phyloP scores from a whole-genome alignment of 345 rosid genomes.

The Bruguiera gymnorhiza region DNA sequence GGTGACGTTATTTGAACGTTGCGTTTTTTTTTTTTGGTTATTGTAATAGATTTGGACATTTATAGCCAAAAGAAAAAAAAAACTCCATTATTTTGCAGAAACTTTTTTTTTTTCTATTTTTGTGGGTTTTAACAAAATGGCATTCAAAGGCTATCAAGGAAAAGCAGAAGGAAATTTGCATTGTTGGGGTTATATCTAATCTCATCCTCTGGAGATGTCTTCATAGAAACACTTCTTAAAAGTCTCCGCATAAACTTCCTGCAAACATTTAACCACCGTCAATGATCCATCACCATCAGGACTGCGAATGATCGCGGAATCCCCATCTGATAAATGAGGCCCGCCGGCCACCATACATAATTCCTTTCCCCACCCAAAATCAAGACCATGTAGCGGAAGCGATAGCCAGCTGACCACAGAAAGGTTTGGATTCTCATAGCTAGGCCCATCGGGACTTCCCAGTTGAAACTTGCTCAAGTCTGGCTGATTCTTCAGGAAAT shows the following conservation, averaged over 20 bases:
- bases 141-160: too few species aligned
- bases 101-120: too few species aligned
- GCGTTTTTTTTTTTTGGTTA: too few species aligned
- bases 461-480: slow-evolving; percentile 41
- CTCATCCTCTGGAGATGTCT: slow-evolving; percentile 3
- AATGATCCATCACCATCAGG: slow-evolving; percentile 27
- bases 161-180: too few species aligned
- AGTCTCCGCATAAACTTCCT: slow-evolving; percentile 25
- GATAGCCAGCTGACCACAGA: slow-evolving; percentile 58
- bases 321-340: slow-evolving; percentile 46
- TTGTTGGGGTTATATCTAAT: too few species aligned
- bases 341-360: slow-evolving; percentile 49
- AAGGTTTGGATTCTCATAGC: slow-evolving; percentile 58
- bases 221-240: slow-evolving; percentile 33
- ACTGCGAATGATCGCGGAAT: slow-evolving; percentile 36
- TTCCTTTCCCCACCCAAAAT: slow-evolving; percentile 66
- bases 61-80: too few species aligned
- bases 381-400: slow-evolving; percentile 44
- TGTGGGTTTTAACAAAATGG: too few species aligned
- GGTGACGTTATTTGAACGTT: too few species aligned
- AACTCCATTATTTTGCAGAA: too few species aligned
- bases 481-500: slow-evolving; percentile 39
- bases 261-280: slow-evolving; percentile 31
- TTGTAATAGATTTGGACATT: too few species aligned
- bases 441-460: slow-evolving; percentile 44